phyloP scores from a whole-genome alignment of 768 basidiomycete species.

The Gloeostereum incarnatum region DNA sequence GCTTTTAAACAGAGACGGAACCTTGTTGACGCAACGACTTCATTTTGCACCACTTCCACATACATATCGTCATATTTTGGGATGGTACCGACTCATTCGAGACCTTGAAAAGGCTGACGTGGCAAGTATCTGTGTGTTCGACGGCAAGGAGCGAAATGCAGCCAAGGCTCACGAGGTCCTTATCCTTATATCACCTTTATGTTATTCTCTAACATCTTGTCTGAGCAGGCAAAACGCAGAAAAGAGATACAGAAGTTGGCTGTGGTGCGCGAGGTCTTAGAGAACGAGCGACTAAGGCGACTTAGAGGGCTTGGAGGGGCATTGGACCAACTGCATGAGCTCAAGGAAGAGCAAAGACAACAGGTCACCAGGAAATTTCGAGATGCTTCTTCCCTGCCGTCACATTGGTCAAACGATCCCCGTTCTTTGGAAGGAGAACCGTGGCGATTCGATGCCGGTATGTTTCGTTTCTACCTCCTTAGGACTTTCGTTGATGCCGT shows the following conservation, averaged over 20 bases:
- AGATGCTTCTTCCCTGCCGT: too few species aligned
- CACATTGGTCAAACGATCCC: too few species aligned
- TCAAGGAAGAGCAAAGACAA: conserved; percentile 19
- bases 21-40: conserved; percentile 75
- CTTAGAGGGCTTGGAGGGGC: conserved; percentile 33
- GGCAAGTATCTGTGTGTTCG: conserved; percentile 68
- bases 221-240: conserved; percentile 45
- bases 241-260: conserved; percentile 38
- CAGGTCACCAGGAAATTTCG: conserved; percentile 18
- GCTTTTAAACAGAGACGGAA: conserved; percentile 57
- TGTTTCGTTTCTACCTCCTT: too few species aligned
- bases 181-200: not conserved
- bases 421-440: too few species aligned
- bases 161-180: conserved; percentile 61
- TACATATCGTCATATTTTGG: conserved; percentile 58
- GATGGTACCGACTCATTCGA: conserved; percentile 64
- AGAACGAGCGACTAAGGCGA: conserved; percentile 46
- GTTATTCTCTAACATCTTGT: not conserved
- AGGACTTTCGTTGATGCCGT: too few species aligned
- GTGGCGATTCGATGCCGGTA: too few species aligned
- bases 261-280: conserved; percentile 44
- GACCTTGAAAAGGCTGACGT: conserved; percentile 54
- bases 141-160: conserved; percentile 53
- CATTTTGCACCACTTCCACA: conserved; percentile 65
- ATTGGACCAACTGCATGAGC: conserved; percentile 25